A percentile compares a stretch with the other conserved stretches of the same genome.
These are phyloP conservation scores for Globisporangium okanoganense DNA, from an alignment of 352 stramenopile genomes.

Conservation along the genomic window DNA sequence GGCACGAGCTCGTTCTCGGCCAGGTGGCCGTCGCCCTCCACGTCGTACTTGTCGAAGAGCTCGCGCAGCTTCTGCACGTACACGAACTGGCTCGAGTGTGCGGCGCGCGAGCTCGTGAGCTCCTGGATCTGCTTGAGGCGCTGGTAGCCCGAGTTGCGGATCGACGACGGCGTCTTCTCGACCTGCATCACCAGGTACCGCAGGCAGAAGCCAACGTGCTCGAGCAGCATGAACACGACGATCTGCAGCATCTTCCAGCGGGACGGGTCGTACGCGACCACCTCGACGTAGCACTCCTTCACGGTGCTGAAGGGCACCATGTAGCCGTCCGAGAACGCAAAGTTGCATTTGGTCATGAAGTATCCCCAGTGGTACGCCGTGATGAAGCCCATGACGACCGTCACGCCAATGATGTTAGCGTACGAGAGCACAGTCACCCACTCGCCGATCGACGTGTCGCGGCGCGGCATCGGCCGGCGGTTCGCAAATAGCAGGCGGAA, in stretches of 20 bases:
- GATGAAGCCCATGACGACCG: constrained; percentile 75
- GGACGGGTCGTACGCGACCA: constrained; percentile 20
- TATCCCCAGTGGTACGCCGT: constrained; percentile 84
- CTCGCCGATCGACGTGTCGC: constrained; percentile 79
- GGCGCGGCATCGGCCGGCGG: constrained; percentile 74
- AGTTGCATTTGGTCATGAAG: constrained; percentile 77
- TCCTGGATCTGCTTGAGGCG: constrained; percentile 81
- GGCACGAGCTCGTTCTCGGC: constrained; percentile 63
- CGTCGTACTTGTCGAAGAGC: constrained; percentile 80
- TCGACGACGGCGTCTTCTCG: constrained; percentile 68
- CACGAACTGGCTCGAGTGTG: constrained; percentile 69
- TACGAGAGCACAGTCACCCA: constrained; percentile 84
- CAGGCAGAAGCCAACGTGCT: constrained; percentile 80
- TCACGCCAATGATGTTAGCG: constrained; percentile 84
- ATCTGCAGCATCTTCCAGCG: constrained; percentile 79
- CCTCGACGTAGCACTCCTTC: constrained; percentile 20
- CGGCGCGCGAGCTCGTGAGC: constrained; percentile 50
- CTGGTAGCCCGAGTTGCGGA: constrained; percentile 68
- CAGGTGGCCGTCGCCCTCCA: constrained; percentile 59
- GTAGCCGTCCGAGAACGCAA: constrained; percentile 55
- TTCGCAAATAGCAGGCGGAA: constrained; percentile 81
- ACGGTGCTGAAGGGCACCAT: constrained; percentile 78
- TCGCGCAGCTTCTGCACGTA: constrained; percentile 78
- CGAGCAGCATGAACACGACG: constrained; percentile 75
- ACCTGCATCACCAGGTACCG: constrained; percentile 81